Evolutionary conservation across 1,284 basidiomycete genomes (phyloP).

Genomic region (Naganishia sp.): DNA sequence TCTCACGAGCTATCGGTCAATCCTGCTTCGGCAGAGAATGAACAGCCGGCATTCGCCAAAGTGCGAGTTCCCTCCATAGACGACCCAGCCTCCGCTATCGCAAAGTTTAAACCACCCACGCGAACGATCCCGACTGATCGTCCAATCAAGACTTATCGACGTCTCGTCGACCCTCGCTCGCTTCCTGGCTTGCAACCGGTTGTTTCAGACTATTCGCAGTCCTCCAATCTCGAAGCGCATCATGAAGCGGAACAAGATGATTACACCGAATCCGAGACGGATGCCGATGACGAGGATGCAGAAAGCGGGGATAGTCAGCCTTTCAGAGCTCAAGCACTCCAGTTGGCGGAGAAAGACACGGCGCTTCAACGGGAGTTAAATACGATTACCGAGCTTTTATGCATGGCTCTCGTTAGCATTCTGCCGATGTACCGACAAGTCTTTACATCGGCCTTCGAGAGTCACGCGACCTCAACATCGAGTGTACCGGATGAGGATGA

Average conservation of each 20-base stretch:
- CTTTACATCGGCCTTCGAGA: no score
- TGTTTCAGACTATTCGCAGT: not conserved
- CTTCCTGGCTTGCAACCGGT: no score
- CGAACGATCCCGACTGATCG: no score
- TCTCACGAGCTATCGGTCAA: not conserved
- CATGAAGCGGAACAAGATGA: not conserved
- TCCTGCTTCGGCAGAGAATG: not conserved
- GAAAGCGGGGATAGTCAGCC: not conserved
- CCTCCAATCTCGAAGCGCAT: not conserved
- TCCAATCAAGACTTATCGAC: no score
- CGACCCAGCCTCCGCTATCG: no score
- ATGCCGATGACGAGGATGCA: conserved; percentile 6
- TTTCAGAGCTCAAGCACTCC: not conserved
- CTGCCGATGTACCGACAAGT: not conserved
- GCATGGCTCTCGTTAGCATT: not conserved
- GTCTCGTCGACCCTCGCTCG: no score
- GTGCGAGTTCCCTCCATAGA: no score
- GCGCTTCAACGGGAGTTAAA: not conserved
- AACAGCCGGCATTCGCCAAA: not conserved
- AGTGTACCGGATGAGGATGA: no score
- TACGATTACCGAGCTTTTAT: not conserved
- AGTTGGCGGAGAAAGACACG: not conserved
- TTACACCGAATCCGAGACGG: not conserved
- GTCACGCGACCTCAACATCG: no score
- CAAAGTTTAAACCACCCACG: no score